Evolutionary conservation across 768 basidiomycete genomes (phyloP).

Genomic region (Pholiota microspora): DNA sequence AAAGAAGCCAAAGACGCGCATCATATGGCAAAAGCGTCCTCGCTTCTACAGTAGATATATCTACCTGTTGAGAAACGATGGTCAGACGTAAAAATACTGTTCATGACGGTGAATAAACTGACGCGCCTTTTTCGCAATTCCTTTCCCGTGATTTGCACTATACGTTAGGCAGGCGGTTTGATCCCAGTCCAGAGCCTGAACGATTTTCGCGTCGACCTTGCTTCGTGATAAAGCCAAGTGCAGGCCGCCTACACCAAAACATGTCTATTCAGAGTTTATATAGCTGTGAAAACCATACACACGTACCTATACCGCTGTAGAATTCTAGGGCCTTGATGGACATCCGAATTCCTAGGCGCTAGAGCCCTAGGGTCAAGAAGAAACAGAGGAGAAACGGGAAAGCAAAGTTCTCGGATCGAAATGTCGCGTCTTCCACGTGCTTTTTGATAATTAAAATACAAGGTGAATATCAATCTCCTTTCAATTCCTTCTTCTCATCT

Average conservation of each 20-base stretch:
- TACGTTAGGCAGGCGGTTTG: conserved; percentile 73
- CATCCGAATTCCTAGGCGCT: conserved; percentile 14
- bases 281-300: neutral
- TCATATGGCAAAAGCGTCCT: conserved; percentile 40
- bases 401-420: neutral
- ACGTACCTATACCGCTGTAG: conserved; percentile 75
- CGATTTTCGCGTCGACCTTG: conserved; percentile 40
- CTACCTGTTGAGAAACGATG: conserved; percentile 36
- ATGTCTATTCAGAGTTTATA: conserved; percentile 2
- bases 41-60: conserved; percentile 60
- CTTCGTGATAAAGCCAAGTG: conserved; percentile 64
- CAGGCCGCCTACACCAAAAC: conserved; percentile 54
- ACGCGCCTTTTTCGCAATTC: conserved; percentile 48
- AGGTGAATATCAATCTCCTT: no score
- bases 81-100: neutral
- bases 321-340: conserved; percentile 55
- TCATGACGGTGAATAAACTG: neutral
- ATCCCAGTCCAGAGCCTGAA: conserved; percentile 85
- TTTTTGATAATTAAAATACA: neutral
- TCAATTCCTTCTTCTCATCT: no score
- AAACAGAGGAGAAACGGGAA: neutral
- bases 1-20: conserved; percentile 74
- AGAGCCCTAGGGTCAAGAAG: neutral
- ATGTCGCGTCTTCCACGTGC: neutral
- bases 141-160: conserved; percentile 51